Conservation (phyloP, 2,329 filamentous ascomycete species). For the Talaromyces islandicus region DNA sequence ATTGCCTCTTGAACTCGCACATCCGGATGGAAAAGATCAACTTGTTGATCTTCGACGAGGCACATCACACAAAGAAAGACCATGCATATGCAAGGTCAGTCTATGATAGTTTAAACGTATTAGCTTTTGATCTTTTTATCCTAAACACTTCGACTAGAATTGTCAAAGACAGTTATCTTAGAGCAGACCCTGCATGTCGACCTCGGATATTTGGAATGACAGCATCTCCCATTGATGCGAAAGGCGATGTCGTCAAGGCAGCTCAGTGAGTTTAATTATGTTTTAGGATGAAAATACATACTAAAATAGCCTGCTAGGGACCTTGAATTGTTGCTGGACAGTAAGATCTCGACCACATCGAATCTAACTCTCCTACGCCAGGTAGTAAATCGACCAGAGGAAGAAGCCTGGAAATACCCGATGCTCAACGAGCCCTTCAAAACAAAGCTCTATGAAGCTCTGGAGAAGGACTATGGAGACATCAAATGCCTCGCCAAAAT, state of each 20-base stretch:
- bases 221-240: constrained; percentile 85
- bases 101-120: neutral
- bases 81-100: constrained; percentile 71
- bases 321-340: constrained; percentile 71
- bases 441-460: constrained; percentile 58
- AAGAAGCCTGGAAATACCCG: constrained; percentile 55
- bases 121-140: no score
- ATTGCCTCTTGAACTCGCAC: constrained; percentile 72
- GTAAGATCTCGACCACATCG: constrained; percentile 72
- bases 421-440: constrained; percentile 47
- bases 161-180: constrained; percentile 76
- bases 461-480: constrained; percentile 51
- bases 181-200: constrained; percentile 42
- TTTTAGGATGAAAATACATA: constrained; percentile 3
- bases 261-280: constrained; percentile 41
- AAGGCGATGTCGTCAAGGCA: constrained; percentile 64
- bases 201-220: constrained; percentile 95
- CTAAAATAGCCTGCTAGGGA: constrained; percentile 36
- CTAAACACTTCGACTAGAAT: constrained; percentile 46
- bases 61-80: constrained; percentile 90
- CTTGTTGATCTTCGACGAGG: constrained; percentile 90
- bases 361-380: constrained; percentile 56
- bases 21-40: constrained; percentile 78
- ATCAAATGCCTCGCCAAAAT: constrained; percentile 49
- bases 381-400: constrained; percentile 53